phyloP scores from a whole-genome alignment of 495 filamentous ascomycete genomes.

The Aspergillus coremiiformis region DNA sequence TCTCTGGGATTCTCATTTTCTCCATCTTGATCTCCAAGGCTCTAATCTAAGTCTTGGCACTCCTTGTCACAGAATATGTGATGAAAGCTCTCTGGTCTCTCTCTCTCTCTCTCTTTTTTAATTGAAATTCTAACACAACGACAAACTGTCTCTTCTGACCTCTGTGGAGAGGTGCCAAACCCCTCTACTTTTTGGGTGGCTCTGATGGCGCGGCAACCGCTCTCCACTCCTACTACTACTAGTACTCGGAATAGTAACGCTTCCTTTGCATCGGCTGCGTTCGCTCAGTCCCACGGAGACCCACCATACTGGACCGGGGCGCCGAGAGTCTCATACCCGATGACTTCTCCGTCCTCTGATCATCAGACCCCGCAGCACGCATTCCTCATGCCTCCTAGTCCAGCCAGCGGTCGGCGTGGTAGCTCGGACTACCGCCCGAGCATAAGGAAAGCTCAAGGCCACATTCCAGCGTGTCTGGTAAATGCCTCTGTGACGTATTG shows the following conservation, averaged over 20 bases:
- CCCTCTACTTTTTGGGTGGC: conserved; percentile 1
- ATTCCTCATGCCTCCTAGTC: conserved; percentile 78
- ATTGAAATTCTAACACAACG: no score
- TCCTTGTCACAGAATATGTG: not conserved
- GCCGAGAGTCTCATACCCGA: conserved; percentile 22
- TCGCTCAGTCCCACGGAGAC: conserved; percentile 28
- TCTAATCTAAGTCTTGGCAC: not conserved
- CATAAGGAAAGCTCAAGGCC: conserved; percentile 73
- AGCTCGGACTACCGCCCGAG: conserved; percentile 70
- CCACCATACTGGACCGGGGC: conserved; percentile 30
- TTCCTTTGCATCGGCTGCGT: conserved; percentile 10
- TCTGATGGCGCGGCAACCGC: conserved; percentile 26
- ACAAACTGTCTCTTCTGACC: no score
- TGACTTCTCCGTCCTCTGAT: conserved; percentile 22
- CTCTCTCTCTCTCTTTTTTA: no score
- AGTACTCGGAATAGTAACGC: conserved; percentile 17
- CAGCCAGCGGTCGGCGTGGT: conserved; percentile 51
- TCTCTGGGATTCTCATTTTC: not conserved
- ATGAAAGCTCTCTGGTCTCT: no score
- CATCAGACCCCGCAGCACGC: conserved; percentile 51
- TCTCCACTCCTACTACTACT: conserved; percentile 19
- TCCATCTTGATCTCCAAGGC: not conserved
- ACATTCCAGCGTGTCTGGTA: conserved; percentile 87
- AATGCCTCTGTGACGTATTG: conserved; percentile 98
- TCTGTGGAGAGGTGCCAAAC: not conserved